Conservation (phyloP, 1,284 basidiomycete genomes). For the Polyporus tsugae region DNA sequence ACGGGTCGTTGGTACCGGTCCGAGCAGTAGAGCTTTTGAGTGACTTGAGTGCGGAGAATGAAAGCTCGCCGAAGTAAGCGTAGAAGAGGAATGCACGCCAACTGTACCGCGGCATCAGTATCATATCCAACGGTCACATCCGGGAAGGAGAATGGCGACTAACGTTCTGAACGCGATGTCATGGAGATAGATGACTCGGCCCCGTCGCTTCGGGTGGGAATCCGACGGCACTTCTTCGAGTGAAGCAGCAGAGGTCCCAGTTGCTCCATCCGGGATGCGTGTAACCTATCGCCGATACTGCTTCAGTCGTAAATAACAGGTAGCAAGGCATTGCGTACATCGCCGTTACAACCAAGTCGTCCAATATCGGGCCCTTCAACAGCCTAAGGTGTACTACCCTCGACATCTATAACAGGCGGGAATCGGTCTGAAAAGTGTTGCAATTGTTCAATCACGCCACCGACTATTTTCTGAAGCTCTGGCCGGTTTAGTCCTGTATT, state of each 20-base stretch:
- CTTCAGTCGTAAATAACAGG: background rate
- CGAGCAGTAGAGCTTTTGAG: background rate
- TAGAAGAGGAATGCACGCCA: constrained; percentile 35
- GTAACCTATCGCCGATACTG: background rate
- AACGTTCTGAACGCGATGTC: background rate
- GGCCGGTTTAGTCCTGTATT: background rate
- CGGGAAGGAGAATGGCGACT: background rate
- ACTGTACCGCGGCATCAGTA: constrained; percentile 15
- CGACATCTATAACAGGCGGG: background rate
- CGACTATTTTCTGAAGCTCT: background rate
- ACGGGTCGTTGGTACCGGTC: background rate
- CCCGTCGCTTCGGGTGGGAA: background rate
- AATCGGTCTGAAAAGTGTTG: background rate
- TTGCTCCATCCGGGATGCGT: background rate
- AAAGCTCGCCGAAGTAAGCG: constrained; percentile 28
- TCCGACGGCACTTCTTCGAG: background rate
- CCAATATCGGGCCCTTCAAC: background rate
- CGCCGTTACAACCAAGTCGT: background rate
- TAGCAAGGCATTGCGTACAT: background rate
- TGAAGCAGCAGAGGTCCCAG: background rate
- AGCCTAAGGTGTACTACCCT: background rate
- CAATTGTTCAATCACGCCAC: background rate
- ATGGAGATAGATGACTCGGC: background rate
- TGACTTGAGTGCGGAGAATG: constrained; percentile 34
- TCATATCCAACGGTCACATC: background rate